Percentiles rank a stretch among this genome's conserved stretches.
phyloP scores from a whole-genome alignment of 129 eudicot genomes.

The carrot (Daucus carota) region DNA sequence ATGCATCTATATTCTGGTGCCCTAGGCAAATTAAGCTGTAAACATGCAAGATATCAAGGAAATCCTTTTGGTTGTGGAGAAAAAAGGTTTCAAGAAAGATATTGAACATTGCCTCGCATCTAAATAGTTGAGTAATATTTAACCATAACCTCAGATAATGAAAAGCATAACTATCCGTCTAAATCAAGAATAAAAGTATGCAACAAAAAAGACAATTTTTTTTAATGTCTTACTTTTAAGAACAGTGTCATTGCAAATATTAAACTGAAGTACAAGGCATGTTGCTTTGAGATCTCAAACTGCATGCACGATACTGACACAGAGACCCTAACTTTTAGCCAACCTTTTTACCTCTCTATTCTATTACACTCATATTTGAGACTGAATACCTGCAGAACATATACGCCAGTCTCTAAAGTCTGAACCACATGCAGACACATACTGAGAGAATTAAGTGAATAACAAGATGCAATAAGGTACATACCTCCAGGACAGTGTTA shows the following conservation, averaged over 20 bases:
- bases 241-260: not conserved
- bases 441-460: not conserved
- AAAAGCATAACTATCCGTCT: not conserved
- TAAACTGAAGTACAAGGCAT: not conserved
- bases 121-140: not conserved
- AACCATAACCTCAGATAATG: not conserved
- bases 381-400: not conserved
- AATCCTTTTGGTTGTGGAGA: not conserved
- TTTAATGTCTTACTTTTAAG: not conserved
- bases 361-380: not conserved
- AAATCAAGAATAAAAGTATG: not conserved
- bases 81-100: not conserved
- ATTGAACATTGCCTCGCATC: not conserved
- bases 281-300: not conserved
- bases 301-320: not conserved
- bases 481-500: constrained; percentile 11
- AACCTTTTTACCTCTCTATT: not conserved
- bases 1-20: too few relatives aligned
- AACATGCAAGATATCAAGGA: too few relatives aligned
- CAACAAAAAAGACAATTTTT: not conserved
- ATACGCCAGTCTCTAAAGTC: not conserved
- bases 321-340: not conserved
- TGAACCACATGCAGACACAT: not conserved
- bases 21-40: too few relatives aligned
- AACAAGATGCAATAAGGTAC: not conserved